Base-by-base conservation (phyloP, 192 early-diverging fungal genomes). In the Gryganskiella cystojenkinii region DNA sequence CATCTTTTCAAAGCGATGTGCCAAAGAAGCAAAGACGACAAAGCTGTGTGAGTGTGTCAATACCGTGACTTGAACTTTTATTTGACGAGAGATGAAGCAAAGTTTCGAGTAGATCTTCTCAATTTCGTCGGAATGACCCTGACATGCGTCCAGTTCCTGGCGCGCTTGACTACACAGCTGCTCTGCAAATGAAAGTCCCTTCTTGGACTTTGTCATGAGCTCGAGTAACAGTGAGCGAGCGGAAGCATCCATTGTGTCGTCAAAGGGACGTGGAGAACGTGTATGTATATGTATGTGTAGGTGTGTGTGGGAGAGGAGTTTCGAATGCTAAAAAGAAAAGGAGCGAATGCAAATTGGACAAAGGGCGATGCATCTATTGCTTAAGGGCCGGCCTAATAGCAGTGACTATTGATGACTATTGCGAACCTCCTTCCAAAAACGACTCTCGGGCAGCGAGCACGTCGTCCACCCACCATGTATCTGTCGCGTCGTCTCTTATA, bases 81-180 rank as follows among this genome's bases (percentile, higher is more conserved):
- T 78, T 78, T 78, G 74, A 42, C 61, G 66, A 0, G 74, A 78
- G 55, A 78, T 54, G 35, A 78, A 78, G 59, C 61, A 78, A 17
- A 78, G 50, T 50, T 78, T 78, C 15, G 74, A 78, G 43, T 64
- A 78, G 24, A 78, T 78, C 67, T 69, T 68, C 58, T 78, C 74
- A 40, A 78, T 78, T 64, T 64, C 74, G 42, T 68, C 53, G 0
- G 74, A 68, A 64, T 78, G 74, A 22, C 61, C 62, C 31, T 78
- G 74, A 31, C 66, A 78, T 14, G 65, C 67, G 42, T 69, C 58
- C 30, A 78, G 56, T 61, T 78, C 74, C 19, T 78, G 65, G 11
- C 56, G 65, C 8, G 74, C 74, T 30, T 78, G 74, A 53, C 61
- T 78, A 20, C 74, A 78, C 1, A 78, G 61, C 27, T 78, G 66